Evolutionary conservation across 2,329 filamentous ascomycete genomes (phyloP), one percentile per base, ranked within the genome.

Genomic region (Diaporthe sp.): DNA sequence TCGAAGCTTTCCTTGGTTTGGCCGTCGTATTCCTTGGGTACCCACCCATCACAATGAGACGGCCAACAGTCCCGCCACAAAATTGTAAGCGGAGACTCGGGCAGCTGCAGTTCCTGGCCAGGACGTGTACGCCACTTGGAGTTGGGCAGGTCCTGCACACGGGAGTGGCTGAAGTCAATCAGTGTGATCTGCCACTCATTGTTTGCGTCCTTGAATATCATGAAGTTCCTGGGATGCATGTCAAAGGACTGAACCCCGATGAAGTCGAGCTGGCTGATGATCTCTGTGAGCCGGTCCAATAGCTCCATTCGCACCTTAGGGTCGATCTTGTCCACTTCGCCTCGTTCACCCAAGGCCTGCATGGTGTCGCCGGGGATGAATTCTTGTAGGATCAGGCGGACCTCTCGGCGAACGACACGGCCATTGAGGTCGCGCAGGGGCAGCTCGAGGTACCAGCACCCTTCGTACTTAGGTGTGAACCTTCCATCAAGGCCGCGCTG

Each of bases 351-450:
- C 3, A 72, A 22, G 42, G 19, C 31, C 12, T 51, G 9, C 42
- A 72, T 44, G 19, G 28, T 72, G 5, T 59, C 55, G n/a, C 69
- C 53, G 3, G 55, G 42, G 1, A 72, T 59, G 12, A 59, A 44
- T 2, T 72, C 17, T 22, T 61, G 69, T 7, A 72, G 3, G 31
- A 72, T 72, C 4, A 72, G 55, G 42, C 39, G 28, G 42, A 72
- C 55, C 42, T 59, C 55, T 1, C 55, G 69, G 12, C 19, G 28
- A 8, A 37, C 22, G 1, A 37, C 1, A 15, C 1, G 17, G 5
- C 44, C 44, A 22, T 51, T 25, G 31, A 2, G 8, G 3, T n/a
- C 31, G 28, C 5, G 44, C 15, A 67, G 28, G 10, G 44, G 62
- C 62, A 67, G 62, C 22, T 42, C 53, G 8, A 72, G 13, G 19